Base-by-base conservation (phyloP, 208 protist species). In the Porcisia hertigi region DNA sequence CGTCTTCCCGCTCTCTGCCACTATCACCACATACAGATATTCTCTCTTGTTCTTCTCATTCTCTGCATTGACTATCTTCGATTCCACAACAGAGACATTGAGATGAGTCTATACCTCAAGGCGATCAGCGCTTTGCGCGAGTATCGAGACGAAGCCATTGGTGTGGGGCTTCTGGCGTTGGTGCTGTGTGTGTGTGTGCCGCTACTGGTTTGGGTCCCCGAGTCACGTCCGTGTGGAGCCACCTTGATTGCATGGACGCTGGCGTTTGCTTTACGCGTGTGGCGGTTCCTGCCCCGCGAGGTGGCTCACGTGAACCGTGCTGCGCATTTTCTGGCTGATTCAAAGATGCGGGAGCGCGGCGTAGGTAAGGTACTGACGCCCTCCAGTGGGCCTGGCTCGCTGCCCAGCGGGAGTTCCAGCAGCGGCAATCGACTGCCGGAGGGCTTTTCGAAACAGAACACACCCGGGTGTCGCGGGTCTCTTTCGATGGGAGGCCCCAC, bases 261-360 rank as follows among this genome's bases (percentile, higher is more conserved):
- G 11, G 77, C 57, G 20, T 81, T 77, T 65, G 57, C 71, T 12
- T n/a, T 73, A 16, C 77, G 69, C 36, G 53, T 69, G 55, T 81
- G 77, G 77, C 71, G 77, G 23, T 73, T 43, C 57, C 66, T 81
- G 64, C 77, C 77, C 9, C 45, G 58, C 23, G 77, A 81, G 66
- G 30, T 43, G 8, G 65, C 58, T 25, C 47, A 76, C 63, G 66
- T 72, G 55, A 6, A 45, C 8, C 55, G 58, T n/a, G 49, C 41
- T 18, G 77, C 77, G 1, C 77, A 81, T 57, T 73, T 41, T 45
- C 41, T 73, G n/a, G 70, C 74, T 6, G 73, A 79, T 34, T 9
- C 34, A 1, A 23, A 43, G 45, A 75, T 82, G 79, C 79, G 20
- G n/a, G n/a, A 43, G 53, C 36, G 69, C 6, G 67, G 79, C 5